A percentile compares a stretch with the other conserved stretches of the same genome.
phyloP scores from a whole-genome alignment of 768 basidiomycete genomes.

The Clavulina sp. region DNA sequence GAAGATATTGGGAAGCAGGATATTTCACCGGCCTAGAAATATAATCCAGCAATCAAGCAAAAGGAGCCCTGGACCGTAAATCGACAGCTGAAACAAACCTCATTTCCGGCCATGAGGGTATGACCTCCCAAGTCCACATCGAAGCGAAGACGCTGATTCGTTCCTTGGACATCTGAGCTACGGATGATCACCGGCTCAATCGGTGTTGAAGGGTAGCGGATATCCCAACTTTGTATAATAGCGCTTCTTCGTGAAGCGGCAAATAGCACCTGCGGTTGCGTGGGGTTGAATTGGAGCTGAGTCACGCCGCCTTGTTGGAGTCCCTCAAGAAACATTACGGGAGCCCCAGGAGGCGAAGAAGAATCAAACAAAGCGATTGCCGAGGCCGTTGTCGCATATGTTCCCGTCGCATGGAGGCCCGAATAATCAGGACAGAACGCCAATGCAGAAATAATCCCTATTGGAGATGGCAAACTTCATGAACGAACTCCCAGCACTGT shows the following conservation, averaged over 20 bases:
- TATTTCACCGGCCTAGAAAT: conserved; percentile 36
- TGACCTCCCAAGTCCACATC: conserved; percentile 54
- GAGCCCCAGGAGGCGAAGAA: conserved; percentile 27
- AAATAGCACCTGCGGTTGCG: conserved; percentile 51
- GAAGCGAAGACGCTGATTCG: conserved; percentile 68
- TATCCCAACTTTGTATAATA: conserved; percentile 59
- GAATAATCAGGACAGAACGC: conserved; percentile 51
- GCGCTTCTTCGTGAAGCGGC: conserved; percentile 56
- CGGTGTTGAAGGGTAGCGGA: conserved; percentile 40
- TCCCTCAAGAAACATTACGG: conserved; percentile 47
- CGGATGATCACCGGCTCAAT: conserved; percentile 23
- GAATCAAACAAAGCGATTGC: conserved; percentile 58
- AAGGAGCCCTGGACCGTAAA: not conserved
- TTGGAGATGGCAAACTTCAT: too few species aligned
- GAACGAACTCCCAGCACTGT: too few species aligned
- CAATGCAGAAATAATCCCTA: conserved; percentile 75
- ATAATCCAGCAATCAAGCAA: not conserved
- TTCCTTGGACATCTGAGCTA: conserved; percentile 17
- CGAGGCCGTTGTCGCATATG: conserved; percentile 29
- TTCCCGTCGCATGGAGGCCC: conserved; percentile 66
- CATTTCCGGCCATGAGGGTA: conserved; percentile 47
- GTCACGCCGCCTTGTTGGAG: conserved; percentile 33
- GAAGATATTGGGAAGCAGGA: conserved; percentile 36
- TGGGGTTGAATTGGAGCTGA: conserved; percentile 65
- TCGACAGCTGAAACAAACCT: conserved; percentile 28